Conservation (phyloP, 2,329 filamentous ascomycete species). For the Pseudocercospora fijiensis region DNA sequence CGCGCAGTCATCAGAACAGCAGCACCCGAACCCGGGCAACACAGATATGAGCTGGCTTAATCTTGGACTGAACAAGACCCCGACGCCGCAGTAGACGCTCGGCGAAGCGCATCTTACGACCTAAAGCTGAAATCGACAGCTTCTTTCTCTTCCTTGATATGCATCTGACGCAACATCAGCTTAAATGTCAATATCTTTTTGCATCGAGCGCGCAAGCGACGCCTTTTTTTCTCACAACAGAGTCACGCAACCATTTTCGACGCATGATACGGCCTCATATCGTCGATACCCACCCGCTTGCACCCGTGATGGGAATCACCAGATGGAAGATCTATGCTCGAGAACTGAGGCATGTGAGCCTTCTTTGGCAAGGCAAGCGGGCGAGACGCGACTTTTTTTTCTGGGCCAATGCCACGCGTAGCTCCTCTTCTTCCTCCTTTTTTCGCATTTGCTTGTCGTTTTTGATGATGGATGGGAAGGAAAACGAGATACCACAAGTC, state of each 20-base stretch:
- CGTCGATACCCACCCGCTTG: neutral
- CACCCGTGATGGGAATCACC: too few relatives aligned
- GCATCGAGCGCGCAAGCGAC: neutral
- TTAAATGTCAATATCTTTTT: neutral
- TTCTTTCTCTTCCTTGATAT: neutral
- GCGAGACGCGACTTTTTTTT: neutral
- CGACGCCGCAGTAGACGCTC: neutral
- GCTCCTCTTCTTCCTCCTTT: neutral
- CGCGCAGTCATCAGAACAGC: conserved; percentile 11
- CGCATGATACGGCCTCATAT: neutral
- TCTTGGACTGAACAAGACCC: conserved; percentile 45
- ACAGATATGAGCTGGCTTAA: conserved; percentile 79
- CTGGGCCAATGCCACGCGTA: neutral
- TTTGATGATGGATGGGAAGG: neutral
- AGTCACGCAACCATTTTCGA: neutral
- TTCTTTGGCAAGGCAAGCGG: neutral
- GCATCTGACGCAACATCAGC: conserved; percentile 1
- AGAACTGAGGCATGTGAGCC: neutral
- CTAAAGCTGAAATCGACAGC: conserved; percentile 6
- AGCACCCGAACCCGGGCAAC: conserved; percentile 43
- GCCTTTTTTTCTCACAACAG: neutral
- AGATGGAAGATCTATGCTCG: neutral
- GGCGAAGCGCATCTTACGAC: neutral
- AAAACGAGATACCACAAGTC: neutral
- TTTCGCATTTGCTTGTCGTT: neutral